Percentiles rank a stretch among this genome's conserved stretches.
Evolutionary conservation across 1,139 yeast species (phyloP).

Genomic region (Pichia sp.): DNA sequence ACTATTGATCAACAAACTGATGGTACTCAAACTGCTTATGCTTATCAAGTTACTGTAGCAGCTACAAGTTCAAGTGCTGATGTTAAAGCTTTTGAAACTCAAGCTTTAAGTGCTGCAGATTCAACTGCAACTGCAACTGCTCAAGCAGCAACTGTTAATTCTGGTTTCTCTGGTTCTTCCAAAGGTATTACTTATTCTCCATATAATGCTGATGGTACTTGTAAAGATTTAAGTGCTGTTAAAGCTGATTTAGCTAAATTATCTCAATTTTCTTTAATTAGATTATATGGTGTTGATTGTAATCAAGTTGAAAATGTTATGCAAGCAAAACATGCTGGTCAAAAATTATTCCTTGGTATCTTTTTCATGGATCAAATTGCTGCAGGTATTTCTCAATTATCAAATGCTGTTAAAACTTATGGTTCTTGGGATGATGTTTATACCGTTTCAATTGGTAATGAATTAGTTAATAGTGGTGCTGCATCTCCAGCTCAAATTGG

Average conservation of each 20-base stretch:
- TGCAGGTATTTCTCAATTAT: constrained; percentile 45
- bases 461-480: constrained; percentile 61
- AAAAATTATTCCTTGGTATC: constrained; percentile 69
- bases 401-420: constrained; percentile 46
- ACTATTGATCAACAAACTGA: constrained; percentile 8
- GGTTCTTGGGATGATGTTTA: constrained; percentile 69
- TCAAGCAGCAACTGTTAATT: not conserved
- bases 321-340: constrained; percentile 51
- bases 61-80: constrained; percentile 17
- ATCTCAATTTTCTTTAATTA: constrained; percentile 50
- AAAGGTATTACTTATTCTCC: constrained; percentile 82
- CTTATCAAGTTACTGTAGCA: constrained; percentile 20
- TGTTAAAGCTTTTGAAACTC: constrained; percentile 19
- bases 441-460: constrained; percentile 78
- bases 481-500: constrained; percentile 56
- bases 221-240: constrained; percentile 60
- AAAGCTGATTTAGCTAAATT: constrained; percentile 53
- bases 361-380: constrained; percentile 50
- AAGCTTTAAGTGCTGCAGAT: constrained; percentile 14
- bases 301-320: constrained; percentile 65
- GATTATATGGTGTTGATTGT: constrained; percentile 84
- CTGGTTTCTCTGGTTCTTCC: constrained; percentile 31
- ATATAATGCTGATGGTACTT: constrained; percentile 61
- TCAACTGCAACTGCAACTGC: constrained; percentile 24
- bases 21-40: constrained; percentile 29